Evolutionary conservation across 176 grass and related monocot genomes (phyloP).

Genomic region (Leersia perrieri): DNA sequence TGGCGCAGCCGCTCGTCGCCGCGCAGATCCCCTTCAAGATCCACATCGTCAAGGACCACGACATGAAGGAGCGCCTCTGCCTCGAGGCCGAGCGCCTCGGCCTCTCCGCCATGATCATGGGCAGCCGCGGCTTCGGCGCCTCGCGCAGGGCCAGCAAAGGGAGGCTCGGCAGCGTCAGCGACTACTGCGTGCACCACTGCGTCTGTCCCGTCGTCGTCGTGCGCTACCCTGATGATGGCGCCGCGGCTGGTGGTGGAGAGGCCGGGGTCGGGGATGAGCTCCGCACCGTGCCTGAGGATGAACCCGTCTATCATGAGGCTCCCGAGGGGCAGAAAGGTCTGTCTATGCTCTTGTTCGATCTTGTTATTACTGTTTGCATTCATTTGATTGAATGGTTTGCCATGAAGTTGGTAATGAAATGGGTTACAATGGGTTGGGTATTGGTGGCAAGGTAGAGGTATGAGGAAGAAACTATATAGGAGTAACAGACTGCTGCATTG

Average conservation of each 20-base stretch:
- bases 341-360: not conserved
- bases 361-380: not conserved
- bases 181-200: constrained; percentile 97
- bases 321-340: constrained; percentile 59
- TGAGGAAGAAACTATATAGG: not conserved
- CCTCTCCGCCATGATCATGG: constrained; percentile 87
- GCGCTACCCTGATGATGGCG: constrained; percentile 62
- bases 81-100: constrained; percentile 83
- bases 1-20: constrained; percentile 75
- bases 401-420: not conserved
- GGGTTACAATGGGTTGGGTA: not conserved
- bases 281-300: constrained; percentile 59
- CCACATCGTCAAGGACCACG: constrained; percentile 93
- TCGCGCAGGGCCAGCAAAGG: constrained; percentile 60
- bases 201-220: constrained; percentile 86
- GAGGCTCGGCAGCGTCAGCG: constrained; percentile 82
- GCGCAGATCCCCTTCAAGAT: constrained; percentile 86
- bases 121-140: constrained; percentile 87
- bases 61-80: constrained; percentile 97
- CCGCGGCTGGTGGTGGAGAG: not conserved
- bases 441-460: not conserved
- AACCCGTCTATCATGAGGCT: constrained; percentile 58
- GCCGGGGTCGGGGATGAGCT: constrained; percentile 39
- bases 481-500: not conserved
- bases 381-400: constrained; percentile 4